Evolutionary conservation across 495 filamentous ascomycete species (phyloP).

Genomic region (Neurospora tetraspora): DNA sequence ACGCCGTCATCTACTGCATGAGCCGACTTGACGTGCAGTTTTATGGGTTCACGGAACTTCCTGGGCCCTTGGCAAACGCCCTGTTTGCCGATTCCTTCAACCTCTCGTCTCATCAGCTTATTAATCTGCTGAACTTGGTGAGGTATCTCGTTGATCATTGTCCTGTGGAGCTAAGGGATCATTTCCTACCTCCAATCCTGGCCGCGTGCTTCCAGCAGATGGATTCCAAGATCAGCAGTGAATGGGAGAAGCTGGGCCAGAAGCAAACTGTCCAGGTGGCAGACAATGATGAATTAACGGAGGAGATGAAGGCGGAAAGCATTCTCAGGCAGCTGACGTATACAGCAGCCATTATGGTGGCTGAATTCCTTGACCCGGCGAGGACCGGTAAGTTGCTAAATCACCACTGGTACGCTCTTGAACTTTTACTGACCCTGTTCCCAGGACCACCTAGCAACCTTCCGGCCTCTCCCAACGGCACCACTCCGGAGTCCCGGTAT

Average conservation of each 20-base stretch:
- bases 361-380: conserved; percentile 72
- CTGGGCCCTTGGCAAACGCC: conserved; percentile 72
- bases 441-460: not conserved
- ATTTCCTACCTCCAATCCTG: conserved; percentile 82
- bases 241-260: conserved; percentile 69
- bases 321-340: conserved; percentile 90
- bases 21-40: conserved; percentile 77
- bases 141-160: conserved; percentile 85
- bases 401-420: not conserved
- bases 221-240: conserved; percentile 71
- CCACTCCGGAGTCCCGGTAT: conserved; percentile 14
- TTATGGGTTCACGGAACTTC: conserved; percentile 78
- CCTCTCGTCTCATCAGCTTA: conserved; percentile 87
- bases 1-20: conserved; percentile 90
- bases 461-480: not conserved
- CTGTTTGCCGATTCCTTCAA: conserved; percentile 75
- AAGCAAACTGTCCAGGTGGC: conserved; percentile 43
- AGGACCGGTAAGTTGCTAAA: conserved; percentile 36
- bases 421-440: not conserved
- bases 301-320: conserved; percentile 98
- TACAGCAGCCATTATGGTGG: conserved; percentile 81
- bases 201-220: conserved; percentile 74
- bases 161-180: conserved; percentile 60
- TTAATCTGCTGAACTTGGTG: conserved; percentile 76
- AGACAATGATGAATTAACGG: conserved; percentile 55